Evolutionary conservation across 345 rosid species (phyloP).

Genomic region (Acer yangbiense): DNA sequence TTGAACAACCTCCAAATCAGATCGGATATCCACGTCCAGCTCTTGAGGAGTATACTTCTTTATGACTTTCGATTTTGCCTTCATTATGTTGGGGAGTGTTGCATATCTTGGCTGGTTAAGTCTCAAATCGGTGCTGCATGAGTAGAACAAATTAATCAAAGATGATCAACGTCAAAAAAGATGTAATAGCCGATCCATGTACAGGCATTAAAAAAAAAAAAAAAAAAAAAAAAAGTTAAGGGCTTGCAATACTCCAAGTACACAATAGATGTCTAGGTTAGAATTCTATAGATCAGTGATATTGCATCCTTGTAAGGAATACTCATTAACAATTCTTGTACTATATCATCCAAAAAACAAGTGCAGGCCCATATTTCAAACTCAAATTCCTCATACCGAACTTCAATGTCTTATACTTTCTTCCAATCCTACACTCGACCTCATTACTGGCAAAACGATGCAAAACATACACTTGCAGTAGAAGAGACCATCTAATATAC

Average conservation of each 20-base stretch:
- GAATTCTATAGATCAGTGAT: neutral
- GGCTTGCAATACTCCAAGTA: neutral
- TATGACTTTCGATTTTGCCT: constrained; percentile 82
- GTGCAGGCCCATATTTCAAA: neutral
- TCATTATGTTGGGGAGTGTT: constrained; percentile 94
- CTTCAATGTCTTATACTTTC: neutral
- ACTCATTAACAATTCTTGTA: neutral
- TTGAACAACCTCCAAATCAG: constrained; percentile 68
- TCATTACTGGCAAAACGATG: neutral
- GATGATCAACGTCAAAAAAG: neutral
- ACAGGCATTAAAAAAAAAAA: too few species aligned
- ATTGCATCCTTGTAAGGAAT: neutral
- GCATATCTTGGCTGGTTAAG: constrained; percentile 96
- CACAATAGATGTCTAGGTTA: neutral
- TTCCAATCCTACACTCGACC: neutral
- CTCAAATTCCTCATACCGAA: neutral
- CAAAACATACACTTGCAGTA: neutral
- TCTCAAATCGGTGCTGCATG: constrained; percentile 83
- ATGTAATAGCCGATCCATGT: neutral
- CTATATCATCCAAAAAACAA: neutral
- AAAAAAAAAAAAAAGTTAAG: neutral
- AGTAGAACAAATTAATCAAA: neutral
- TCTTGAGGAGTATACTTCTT: constrained; percentile 71
- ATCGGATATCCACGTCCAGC: constrained; percentile 59
- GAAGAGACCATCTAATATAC: too few species aligned